phyloP scores from a whole-genome alignment of 306 rosid species.

The Rosa rugosa region DNA sequence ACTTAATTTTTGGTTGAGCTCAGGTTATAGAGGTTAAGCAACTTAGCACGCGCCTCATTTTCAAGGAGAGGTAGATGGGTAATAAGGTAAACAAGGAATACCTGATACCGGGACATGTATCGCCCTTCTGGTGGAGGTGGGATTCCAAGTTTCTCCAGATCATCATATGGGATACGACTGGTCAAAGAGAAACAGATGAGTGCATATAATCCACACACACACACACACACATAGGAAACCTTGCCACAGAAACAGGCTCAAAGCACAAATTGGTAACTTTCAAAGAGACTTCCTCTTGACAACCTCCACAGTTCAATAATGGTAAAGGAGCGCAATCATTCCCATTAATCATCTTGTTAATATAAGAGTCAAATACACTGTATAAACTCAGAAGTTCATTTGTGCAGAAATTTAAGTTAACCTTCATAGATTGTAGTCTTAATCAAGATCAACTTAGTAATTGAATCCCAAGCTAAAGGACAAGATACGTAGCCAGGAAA shows the following conservation, averaged over 20 bases:
- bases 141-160: slow-evolving; percentile 77
- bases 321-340: not conserved
- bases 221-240: too few relatives aligned
- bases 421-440: not conserved
- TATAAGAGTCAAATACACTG: not conserved
- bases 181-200: slow-evolving; percentile 18
- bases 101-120: slow-evolving; percentile 85
- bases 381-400: not conserved
- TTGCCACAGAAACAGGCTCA: not conserved
- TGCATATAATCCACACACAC: not conserved
- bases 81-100: slow-evolving; percentile 23
- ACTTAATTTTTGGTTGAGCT: not conserved
- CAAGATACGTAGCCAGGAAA: not conserved
- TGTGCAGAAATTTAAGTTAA: not conserved
- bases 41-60: not conserved
- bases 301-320: not conserved
- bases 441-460: not conserved
- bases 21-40: not conserved
- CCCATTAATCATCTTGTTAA: not conserved
- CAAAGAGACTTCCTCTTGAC: not conserved
- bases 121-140: slow-evolving; percentile 93
- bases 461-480: not conserved
- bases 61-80: not conserved
- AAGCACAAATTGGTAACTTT: too few relatives aligned
- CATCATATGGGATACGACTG: slow-evolving; percentile 78